Evolutionary conservation across 345 rosid genomes (phyloP).

Genomic region (Melaleuca alternifolia): DNA sequence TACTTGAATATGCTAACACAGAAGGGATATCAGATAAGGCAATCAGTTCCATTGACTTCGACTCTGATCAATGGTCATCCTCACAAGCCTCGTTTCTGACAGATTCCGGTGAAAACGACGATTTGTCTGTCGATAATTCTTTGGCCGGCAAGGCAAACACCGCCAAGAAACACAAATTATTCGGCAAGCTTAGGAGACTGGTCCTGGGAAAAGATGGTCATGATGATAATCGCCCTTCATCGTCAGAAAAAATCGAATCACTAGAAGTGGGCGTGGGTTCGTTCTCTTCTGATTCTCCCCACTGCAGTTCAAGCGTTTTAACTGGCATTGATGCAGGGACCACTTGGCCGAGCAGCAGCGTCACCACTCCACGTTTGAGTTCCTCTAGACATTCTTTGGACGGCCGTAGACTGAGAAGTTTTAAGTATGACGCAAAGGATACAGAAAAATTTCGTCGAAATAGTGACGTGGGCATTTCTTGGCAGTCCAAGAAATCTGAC

Average conservation of each 20-base stretch:
- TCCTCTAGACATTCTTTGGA: constrained; percentile 41
- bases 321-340: constrained; percentile 11
- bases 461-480: constrained; percentile 10
- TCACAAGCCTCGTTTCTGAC: constrained; percentile 40
- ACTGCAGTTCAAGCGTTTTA: constrained; percentile 13
- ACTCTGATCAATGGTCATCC: constrained; percentile 58
- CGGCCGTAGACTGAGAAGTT: constrained; percentile 27
- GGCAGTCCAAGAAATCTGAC: background rate
- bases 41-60: constrained; percentile 20
- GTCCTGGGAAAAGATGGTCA: constrained; percentile 49
- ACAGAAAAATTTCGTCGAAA: constrained; percentile 6
- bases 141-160: constrained; percentile 14
- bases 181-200: constrained; percentile 52
- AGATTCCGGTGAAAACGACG: constrained; percentile 42
- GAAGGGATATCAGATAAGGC: constrained; percentile 36
- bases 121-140: constrained; percentile 32
- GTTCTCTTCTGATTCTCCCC: constrained; percentile 8
- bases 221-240: constrained; percentile 17
- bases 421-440: constrained; percentile 17
- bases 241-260: constrained; percentile 10
- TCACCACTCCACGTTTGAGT: constrained; percentile 13
- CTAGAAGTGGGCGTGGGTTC: constrained; percentile 12
- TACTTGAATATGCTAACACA: constrained; percentile 60
- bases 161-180: constrained; percentile 39
- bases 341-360: constrained; percentile 6